A percentile compares a stretch with the other conserved stretches of the same genome.
phyloP scores from a whole-genome alignment of 106 monocot species.

The Dendrobium catenatum region DNA sequence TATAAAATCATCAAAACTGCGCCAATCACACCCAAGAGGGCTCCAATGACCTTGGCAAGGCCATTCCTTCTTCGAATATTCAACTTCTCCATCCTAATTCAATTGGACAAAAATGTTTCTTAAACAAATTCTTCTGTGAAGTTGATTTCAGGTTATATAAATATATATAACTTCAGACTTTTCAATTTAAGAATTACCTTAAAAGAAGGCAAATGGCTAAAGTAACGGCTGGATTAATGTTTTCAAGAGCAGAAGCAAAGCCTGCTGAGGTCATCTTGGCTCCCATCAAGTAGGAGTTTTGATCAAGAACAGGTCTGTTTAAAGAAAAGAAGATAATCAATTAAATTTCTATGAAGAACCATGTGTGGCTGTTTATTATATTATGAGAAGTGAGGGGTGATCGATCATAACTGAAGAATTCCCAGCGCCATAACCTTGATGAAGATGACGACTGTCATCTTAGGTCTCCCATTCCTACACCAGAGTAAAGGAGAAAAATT shows the following conservation, averaged over 20 bases:
- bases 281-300: conserved; percentile 76
- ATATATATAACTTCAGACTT: too few relatives aligned
- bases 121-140: not conserved
- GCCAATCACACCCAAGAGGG: conserved; percentile 34
- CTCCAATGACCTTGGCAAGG: conserved; percentile 49
- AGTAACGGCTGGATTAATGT: conserved; percentile 76
- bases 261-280: conserved; percentile 61
- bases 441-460: conserved; percentile 60
- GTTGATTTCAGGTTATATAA: not conserved
- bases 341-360: not conserved
- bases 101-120: not conserved
- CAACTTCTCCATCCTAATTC: conserved; percentile 50
- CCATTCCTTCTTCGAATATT: conserved; percentile 31
- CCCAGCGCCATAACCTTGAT: conserved; percentile 24
- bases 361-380: too few relatives aligned
- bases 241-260: conserved; percentile 49
- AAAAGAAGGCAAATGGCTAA: conserved; percentile 55
- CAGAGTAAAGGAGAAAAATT: not conserved
- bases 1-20: conserved; percentile 62
- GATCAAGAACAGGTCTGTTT: conserved; percentile 73
- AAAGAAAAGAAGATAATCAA: not conserved
- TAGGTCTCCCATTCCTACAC: conserved; percentile 53
- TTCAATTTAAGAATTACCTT: conserved; percentile 19
- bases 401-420: too few relatives aligned
- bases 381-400: not conserved